Base-by-base conservation (phyloP, 2,329 filamentous ascomycete genomes). In the Penicillium sp. region DNA sequence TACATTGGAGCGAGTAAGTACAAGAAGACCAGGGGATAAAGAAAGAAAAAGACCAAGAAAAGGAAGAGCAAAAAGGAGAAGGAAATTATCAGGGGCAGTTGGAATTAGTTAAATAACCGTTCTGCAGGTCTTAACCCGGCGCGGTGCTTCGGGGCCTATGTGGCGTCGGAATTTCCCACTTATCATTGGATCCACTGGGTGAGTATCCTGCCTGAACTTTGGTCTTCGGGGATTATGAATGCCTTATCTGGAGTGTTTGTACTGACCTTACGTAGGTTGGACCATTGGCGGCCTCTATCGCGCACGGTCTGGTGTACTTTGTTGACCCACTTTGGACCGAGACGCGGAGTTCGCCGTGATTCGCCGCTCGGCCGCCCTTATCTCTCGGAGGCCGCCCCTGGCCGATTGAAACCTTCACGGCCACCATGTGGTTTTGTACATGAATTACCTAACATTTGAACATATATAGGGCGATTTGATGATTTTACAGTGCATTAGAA, bases 141-240 rank as follows among this genome's bases (percentile, higher is more conserved):
- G 4, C 71, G 77, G 46, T 80, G 77, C 60, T 75, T 83, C 58
- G 79, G 73, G 0, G 74, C 74, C 13, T 78, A 76, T 33, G 74
- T 80, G 26, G 77, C 71, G 1, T 75, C 71, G 19, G 55, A 60
- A 14, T 74, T 74, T 51, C 70, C 72, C 7, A 45, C 59, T 1
- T 75, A 72, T 64, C 73, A 75, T 59, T 77, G 72, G 70, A 65
- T 76, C 44, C 72, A 75, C 45, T 48, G 45, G 45, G 45, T 48
- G 27, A 33, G 45, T 48, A 5, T 33, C 16, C 11, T 14, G 14
- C 16, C n/a, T 48, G 19, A 29, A 33, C 22, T 2, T 27, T 37
- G 37, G 4, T 31, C 19, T 49, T 49, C 6, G 6, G 8, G 21
- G 33, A 39, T 42, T 49, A 21, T 29, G n/a, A 49, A 31, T 16